phyloP scores from a whole-genome alignment of 2,329 filamentous ascomycete genomes.

The Chaetomiaceae sp. region DNA sequence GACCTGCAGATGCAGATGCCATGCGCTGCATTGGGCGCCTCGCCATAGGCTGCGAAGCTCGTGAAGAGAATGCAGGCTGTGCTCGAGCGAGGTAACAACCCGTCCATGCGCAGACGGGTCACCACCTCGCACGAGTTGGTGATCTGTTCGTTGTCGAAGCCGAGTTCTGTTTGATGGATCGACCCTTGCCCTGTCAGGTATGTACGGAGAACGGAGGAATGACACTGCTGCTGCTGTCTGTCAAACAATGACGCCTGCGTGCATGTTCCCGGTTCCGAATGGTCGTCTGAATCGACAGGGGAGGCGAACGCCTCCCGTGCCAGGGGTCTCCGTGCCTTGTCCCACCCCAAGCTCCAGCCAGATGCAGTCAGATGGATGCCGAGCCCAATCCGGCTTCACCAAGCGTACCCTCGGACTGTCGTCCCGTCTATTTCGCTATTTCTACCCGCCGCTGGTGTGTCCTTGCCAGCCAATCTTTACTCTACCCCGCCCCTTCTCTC shows the following conservation, averaged over 20 bases:
- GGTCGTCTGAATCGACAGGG: not conserved
- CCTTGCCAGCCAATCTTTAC: constrained; percentile 2
- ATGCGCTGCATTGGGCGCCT: not conserved
- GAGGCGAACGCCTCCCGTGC: not conserved
- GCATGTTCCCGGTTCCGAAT: constrained; percentile 1
- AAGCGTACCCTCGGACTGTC: not conserved
- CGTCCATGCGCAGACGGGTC: constrained; percentile 1
- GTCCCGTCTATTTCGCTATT: not conserved
- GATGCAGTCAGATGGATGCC: constrained; percentile 11
- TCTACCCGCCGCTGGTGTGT: not conserved
- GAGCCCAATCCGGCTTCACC: not conserved
- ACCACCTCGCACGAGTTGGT: too few relatives aligned
- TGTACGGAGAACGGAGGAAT: not conserved
- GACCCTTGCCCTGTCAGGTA: not conserved
- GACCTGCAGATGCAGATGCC: constrained; percentile 6
- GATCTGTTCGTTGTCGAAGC: not conserved
- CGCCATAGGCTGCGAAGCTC: constrained; percentile 1
- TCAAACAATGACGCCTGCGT: not conserved
- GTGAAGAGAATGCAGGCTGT: not conserved
- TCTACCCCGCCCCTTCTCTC: not conserved
- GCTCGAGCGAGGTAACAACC: not conserved
- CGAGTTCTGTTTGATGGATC: not conserved
- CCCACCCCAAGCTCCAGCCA: constrained; percentile 3
- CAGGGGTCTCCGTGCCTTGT: constrained; percentile 1
- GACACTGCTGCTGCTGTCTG: not conserved